Evolutionary conservation across 1,284 basidiomycete genomes (phyloP), one percentile per base, ranked within the genome.

Genomic region (Porogramme epimiltina): DNA sequence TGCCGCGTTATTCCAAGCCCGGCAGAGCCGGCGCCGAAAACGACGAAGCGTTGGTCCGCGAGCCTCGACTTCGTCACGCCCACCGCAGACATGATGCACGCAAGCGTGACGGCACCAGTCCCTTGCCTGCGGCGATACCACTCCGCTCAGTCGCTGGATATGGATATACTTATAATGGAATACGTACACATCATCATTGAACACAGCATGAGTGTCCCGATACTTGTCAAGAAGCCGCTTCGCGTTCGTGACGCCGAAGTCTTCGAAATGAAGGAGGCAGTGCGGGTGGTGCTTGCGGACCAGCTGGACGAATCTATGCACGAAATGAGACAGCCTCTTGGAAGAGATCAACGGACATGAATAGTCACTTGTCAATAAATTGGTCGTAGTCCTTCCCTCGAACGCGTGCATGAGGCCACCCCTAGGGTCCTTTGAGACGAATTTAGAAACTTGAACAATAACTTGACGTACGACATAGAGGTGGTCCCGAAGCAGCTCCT

Each of bases 11-110:
- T 91, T 24, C 91, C 92, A 56, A 92, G 78, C 1, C 92, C 92
- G 1, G 91, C 91, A 0, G 87, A 85, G 3, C 91, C 91, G 0
- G 89, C 88, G 18, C 91, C 91, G 66, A 87, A 91, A 46, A 93
- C 78, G 49, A 93, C 73, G 66, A 85, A 84, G 10, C 89, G 80
- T 66, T 94, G 91, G 58, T 91, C 87, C 8, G 77, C 71, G 22
- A 94, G 77, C 56, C 75, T 80, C 48, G 71, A 70, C 62, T 84
- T 85, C 16, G 87, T 89, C n/a, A 91, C 84, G 20, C 84, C 82
- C 46, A 89, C 79, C 1, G 87, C 89, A 0, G 88, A 78, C 75
- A 88, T 84, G 33, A 90, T 68, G 11, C 82, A 83, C 0, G 89
- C 81, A 15, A 93, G 78, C 0, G 89, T 87, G 15, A 94, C 90